A percentile compares a stretch with the other conserved stretches of the same genome.
These are phyloP conservation scores for Canariomyces notabilis DNA, from an alignment of 2,329 filamentous ascomycete genomes.

Conservation along the genomic window DNA sequence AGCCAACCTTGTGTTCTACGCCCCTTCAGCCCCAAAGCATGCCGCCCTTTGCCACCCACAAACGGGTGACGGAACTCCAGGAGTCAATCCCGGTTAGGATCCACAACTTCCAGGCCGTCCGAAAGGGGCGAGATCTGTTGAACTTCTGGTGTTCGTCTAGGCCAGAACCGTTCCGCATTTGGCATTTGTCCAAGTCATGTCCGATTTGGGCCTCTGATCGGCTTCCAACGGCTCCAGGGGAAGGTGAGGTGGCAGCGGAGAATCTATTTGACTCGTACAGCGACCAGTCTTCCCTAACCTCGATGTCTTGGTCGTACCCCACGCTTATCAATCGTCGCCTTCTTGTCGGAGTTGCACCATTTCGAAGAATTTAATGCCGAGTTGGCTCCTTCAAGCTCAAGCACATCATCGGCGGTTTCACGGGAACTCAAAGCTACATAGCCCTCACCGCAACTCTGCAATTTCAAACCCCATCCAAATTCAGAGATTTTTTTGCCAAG, in stretches of 20 bases:
- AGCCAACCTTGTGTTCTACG: not conserved
- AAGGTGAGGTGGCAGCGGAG: not conserved
- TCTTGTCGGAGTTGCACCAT: not conserved
- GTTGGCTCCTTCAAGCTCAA: not conserved
- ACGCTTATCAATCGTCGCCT: no score
- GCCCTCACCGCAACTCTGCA: constrained; percentile 5
- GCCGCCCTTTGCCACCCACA: not conserved
- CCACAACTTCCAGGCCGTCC: not conserved
- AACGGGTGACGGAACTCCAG: not conserved
- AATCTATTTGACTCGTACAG: no score
- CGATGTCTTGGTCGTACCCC: no score
- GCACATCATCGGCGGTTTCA: not conserved
- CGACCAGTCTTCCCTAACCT: no score
- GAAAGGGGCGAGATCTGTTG: not conserved
- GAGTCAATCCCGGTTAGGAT: not conserved
- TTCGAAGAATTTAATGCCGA: not conserved
- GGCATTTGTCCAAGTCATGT: not conserved
- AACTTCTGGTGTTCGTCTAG: no score
- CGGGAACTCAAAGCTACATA: not conserved
- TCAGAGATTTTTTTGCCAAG: no score
- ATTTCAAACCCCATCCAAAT: not conserved
- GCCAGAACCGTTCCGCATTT: not conserved
- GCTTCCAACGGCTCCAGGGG: not conserved
- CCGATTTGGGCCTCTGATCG: not conserved
- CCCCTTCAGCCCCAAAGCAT: not conserved